Base-by-base conservation (phyloP, 2,329 filamentous ascomycete genomes). In the Botrytis squamosa region DNA sequence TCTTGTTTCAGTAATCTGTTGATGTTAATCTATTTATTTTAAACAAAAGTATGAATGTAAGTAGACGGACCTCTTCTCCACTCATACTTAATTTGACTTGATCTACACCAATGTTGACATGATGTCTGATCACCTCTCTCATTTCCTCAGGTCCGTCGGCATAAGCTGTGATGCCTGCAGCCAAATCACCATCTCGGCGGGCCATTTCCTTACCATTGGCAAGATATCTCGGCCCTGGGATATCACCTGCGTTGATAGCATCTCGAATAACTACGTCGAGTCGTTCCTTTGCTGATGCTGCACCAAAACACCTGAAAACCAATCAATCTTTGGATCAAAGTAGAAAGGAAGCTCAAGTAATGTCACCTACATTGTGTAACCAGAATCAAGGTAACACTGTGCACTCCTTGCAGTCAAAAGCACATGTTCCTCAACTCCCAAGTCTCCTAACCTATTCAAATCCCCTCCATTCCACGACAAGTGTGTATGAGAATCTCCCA, bases 131-230 rank as follows among this genome's bases (percentile, higher is more conserved):
- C 0, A 82, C 81, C 44, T 81, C 75, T 59, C 84, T 78, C 83
- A 85, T 85, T 71, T 82, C 82, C 5, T 82, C 78, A 0, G 82
- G 81, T 6, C 82, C 84, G 74, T 85, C 83, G 0, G 81, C 82
- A 72, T 74, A 79, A 16, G 78, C 78, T 7, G 79, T 82, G 55
- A 83, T 83, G 4, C 79, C 76, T 62, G 75, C 57, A 7, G 85
- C 82, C 0, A 87, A 79, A 20, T 85, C 85, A 0, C 85, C 86
- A 72, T 83, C 84, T 29, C 79, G 79, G 9, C 80, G 78, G 3
- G 85, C 84, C 71, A 87, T 86, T 76, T 88, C 86, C 74, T 84
- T 83, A 0, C 83, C 84, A 76, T 86, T 88, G 1, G 85, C 84
- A 0, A 87, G 80, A 71, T 82, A 85, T 25, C 85, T 80, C 4